Base-by-base conservation (phyloP, 768 basidiomycete species). In the Pleurotus tuoliensis region DNA sequence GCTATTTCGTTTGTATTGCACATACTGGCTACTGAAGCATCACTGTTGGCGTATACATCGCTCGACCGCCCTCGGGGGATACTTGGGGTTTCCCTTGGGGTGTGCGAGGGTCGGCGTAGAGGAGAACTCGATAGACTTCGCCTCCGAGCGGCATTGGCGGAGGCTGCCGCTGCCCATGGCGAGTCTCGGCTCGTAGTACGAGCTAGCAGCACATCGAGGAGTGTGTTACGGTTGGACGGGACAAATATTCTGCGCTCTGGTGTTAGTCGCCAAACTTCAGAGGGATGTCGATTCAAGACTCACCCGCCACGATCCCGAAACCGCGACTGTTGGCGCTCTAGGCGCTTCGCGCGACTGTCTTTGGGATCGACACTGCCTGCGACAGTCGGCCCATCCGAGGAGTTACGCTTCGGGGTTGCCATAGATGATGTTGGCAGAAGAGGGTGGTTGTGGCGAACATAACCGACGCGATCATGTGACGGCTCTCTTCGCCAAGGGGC, bases 271-370 rank as follows among this genome's bases (percentile, higher is more conserved):
- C 12, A 27, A 9, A 24, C 20, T 39, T 0, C 11, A 40, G 8
- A 7, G 20, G n/a, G 22, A 43, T 38, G 55, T 9, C 30, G 5
- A 43, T 30, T 12, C 13, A 48, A 38, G 40, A 71, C 82, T 59
- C 27, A 85, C 84, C 84, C 84, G 57, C 84, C 84, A 54, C 84
- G 79, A 68, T 88, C 84, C 53, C 87, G 79, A 67, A 87, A 85
- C 22, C 87, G 75, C 34, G 85, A 76, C 61, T 88, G 82, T 58
- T 83, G 83, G 41, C 86, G 78, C 63, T 86, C 76, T 13, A 82
- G 64, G 44, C 88, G 81, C 47, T 84, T 71, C 0, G 79, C 77
- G 27, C 84, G 76, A 63, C 87, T 89, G 52, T 83, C 84, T 50
- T 84, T 79, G 12, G 82, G 80, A 47, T 76, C 63, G 11, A 55